Evolutionary conservation across 2,329 filamentous ascomycete species (phyloP).

Genomic region (Penicillium sp.): DNA sequence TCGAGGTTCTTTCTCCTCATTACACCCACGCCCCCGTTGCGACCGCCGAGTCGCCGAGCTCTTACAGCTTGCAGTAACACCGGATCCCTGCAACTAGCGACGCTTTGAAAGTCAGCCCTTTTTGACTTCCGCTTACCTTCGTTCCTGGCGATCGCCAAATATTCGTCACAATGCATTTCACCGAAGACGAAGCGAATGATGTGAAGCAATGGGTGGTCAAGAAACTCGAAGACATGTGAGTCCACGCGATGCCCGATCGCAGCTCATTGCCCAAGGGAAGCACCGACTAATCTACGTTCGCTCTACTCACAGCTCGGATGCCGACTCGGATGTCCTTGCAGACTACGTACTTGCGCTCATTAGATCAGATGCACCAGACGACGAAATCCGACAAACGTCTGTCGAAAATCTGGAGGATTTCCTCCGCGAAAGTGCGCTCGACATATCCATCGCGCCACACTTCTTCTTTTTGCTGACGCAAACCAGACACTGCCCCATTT

Average conservation of each 20-base stretch:
- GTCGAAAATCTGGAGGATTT: constrained; percentile 59
- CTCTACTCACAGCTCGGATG: constrained; percentile 52
- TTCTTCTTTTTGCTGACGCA: constrained; percentile 15
- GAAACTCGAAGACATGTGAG: constrained; percentile 58
- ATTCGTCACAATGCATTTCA: constrained; percentile 49
- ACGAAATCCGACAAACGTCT: constrained; percentile 53
- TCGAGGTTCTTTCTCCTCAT: not conserved
- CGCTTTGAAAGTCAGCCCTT: not conserved
- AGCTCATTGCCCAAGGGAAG: not conserved
- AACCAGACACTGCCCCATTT: constrained; percentile 51
- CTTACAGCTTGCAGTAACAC: constrained; percentile 9
- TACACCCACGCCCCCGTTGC: not conserved
- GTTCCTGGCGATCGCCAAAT: not conserved
- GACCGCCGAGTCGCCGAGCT: not conserved
- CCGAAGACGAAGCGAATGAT: constrained; percentile 51
- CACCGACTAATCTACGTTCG: constrained; percentile 6
- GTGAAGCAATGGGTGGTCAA: constrained; percentile 60
- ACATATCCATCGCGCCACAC: constrained; percentile 23
- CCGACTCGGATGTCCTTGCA: constrained; percentile 60
- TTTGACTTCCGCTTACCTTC: not conserved
- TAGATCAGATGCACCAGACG: constrained; percentile 54
- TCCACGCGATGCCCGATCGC: constrained; percentile 6
- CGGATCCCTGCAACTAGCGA: constrained; percentile 11
- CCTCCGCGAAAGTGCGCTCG: constrained; percentile 49
- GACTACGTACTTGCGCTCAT: constrained; percentile 62